Percentiles rank a stretch among this genome's conserved stretches.
These are phyloP conservation scores for Citrullus mucosospermus DNA, from an alignment of 306 rosid species.

Conservation along the genomic window DNA sequence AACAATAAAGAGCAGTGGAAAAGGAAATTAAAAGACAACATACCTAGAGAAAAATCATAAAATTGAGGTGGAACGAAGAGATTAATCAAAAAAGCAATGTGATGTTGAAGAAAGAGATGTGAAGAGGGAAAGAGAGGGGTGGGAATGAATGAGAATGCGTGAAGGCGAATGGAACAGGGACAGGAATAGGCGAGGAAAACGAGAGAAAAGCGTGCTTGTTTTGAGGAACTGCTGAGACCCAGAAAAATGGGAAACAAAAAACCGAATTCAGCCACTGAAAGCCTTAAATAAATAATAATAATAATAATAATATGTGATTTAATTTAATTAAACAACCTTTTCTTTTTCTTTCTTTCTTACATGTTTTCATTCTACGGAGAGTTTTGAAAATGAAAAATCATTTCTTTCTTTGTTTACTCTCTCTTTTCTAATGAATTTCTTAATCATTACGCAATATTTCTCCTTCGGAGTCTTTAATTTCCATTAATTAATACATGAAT, in stretches of 20 bases:
- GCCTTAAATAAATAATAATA: neutral
- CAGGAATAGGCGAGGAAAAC: slow-evolving; percentile 8
- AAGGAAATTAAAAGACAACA: slow-evolving; percentile 10
- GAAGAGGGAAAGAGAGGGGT: slow-evolving; percentile 9
- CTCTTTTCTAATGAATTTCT: neutral
- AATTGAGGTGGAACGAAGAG: slow-evolving; percentile 6
- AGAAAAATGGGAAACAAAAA: slow-evolving; percentile 16
- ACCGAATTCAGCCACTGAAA: slow-evolving; percentile 3
- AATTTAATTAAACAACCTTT: neutral
- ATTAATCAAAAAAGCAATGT: neutral
- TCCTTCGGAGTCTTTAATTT: neutral
- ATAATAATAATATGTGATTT: neutral
- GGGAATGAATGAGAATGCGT: neutral
- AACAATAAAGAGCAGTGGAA: neutral
- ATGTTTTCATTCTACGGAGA: neutral
- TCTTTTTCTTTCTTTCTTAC: neutral
- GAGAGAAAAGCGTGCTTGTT: slow-evolving; percentile 58
- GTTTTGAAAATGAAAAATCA: neutral
- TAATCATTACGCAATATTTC: neutral
- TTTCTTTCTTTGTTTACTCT: neutral
- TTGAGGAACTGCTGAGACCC: slow-evolving; percentile 57
- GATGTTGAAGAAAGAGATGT: slow-evolving; percentile 6
- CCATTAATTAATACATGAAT: neutral
- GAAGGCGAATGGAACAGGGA: slow-evolving; percentile 13
- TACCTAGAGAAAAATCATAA: slow-evolving; percentile 30